These are phyloP conservation scores for Lentinula novae-zelandiae DNA, from an alignment of 1,284 basidiomycete genomes.

Conservation along the genomic window DNA sequence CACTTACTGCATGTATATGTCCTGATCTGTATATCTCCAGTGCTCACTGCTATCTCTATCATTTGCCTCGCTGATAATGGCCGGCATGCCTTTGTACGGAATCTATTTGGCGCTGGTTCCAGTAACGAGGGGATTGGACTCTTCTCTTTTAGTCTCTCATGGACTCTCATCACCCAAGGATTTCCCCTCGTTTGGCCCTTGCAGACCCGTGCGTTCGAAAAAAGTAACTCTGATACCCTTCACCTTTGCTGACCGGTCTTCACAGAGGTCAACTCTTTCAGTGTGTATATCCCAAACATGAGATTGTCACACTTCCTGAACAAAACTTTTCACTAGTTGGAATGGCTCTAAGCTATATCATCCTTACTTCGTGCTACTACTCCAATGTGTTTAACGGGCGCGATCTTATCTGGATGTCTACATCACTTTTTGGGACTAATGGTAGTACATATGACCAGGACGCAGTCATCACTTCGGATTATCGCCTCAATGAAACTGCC, in stretches of 20 bases:
- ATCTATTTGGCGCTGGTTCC: slow-evolving; percentile 49
- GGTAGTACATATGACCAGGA: slow-evolving; percentile 43
- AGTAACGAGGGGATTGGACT: slow-evolving; percentile 51
- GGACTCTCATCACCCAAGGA: slow-evolving; percentile 48
- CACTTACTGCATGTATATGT: background rate
- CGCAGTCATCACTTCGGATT: slow-evolving; percentile 39
- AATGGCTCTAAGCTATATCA: slow-evolving; percentile 44
- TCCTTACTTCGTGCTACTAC: slow-evolving; percentile 47
- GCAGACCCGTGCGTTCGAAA: slow-evolving; percentile 35
- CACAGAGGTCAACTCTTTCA: slow-evolving; percentile 37
- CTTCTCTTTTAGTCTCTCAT: slow-evolving; percentile 45
- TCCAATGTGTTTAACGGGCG: slow-evolving; percentile 44
- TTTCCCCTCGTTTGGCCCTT: slow-evolving; percentile 50
- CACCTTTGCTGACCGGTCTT: background rate
- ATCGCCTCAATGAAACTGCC: slow-evolving; percentile 36
- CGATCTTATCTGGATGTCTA: slow-evolving; percentile 47
- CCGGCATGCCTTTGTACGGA: slow-evolving; percentile 39
- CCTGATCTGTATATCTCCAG: slow-evolving; percentile 16
- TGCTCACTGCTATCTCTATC: slow-evolving; percentile 46
- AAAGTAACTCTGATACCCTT: too few relatives aligned
- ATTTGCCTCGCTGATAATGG: slow-evolving; percentile 49
- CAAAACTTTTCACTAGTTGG: slow-evolving; percentile 27
- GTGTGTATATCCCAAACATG: slow-evolving; percentile 21
- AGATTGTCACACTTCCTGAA: background rate
- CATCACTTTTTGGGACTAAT: slow-evolving; percentile 38